phyloP scores from a whole-genome alignment of 2,329 filamentous ascomycete species.

The Colletotrichum lentis region DNA sequence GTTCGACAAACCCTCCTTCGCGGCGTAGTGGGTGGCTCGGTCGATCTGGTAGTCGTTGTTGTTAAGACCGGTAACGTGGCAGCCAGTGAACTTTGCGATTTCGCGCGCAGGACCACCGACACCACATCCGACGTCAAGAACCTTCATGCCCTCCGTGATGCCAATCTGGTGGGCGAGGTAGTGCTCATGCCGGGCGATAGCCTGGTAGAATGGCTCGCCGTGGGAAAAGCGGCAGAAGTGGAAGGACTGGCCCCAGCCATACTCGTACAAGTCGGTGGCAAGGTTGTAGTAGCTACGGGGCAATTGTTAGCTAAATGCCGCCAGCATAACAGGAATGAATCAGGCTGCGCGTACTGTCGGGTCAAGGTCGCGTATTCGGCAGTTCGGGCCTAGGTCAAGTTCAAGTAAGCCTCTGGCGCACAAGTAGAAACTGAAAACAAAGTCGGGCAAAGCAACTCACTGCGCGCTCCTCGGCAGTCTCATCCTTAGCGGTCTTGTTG shows the following conservation, averaged over 20 bases:
- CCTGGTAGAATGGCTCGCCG: conserved; percentile 84
- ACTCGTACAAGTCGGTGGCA: conserved; percentile 90
- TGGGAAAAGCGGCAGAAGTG: conserved; percentile 93
- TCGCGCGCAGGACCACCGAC: conserved; percentile 93
- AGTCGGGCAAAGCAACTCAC: conserved; percentile 52
- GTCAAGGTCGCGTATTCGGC: conserved; percentile 89
- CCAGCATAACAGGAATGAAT: not conserved
- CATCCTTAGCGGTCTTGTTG: conserved; percentile 75
- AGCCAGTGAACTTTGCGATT: conserved; percentile 90
- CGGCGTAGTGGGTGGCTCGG: conserved; percentile 81
- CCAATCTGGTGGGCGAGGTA: conserved; percentile 88
- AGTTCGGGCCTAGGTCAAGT: conserved; percentile 66
- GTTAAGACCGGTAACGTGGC: conserved; percentile 87
- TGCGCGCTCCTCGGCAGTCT: conserved; percentile 77
- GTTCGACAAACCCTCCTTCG: conserved; percentile 77
- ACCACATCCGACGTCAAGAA: conserved; percentile 94
- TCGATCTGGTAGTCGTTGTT: conserved; percentile 98
- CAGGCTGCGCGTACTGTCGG: conserved; percentile 70
- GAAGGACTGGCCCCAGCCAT: conserved; percentile 92
- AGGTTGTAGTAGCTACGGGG: conserved; percentile 83
- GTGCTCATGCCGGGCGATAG: conserved; percentile 93
- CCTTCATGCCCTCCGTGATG: conserved; percentile 80
- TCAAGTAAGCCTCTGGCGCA: conserved; percentile 14
- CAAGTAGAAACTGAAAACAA: conserved; percentile 22
- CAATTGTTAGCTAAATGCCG: conserved; percentile 2